Evolutionary conservation across 208 protist genomes (phyloP), one percentile per base, ranked within the genome.

Genomic region (Acanthamoeba healyi): DNA sequence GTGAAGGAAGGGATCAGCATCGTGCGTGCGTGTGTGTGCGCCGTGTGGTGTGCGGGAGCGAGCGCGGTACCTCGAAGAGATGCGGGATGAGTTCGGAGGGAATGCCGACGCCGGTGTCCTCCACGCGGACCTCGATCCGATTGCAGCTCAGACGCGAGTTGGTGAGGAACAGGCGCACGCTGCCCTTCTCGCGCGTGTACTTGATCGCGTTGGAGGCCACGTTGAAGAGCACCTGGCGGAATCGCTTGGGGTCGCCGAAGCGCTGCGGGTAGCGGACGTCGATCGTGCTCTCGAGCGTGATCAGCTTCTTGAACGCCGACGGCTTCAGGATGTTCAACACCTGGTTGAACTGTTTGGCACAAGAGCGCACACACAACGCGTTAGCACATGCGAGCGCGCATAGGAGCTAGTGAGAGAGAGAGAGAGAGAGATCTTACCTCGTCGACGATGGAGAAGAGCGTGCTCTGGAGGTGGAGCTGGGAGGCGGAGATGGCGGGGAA

Each of bases 191-290:
- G 14, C 6, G 70, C 19, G 36, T 79, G 38, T 38, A 79, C 70
- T 44, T 38, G 70, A 79, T 79, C 12, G 70, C 70, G 70, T 79
- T 79, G 70, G n/a, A 79, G 70, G 70, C 70, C 15, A 79, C 22
- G 70, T 79, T 79, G 70, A 79, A 79, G 36, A 79, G 70, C 14
- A 79, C 22, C 70, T 79, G 70, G 3, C 70, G 70, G 70, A 79
- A 79, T 1, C 70, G 32, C 70, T 79, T 79, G 70, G 70, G 70
- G 38, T 79, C 70, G 22, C 70, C 70, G 34, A 79, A 44, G 70
- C 70, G 70, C 32, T 79, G 38, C 19, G 70, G 70, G 29, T 79
- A 79, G 70, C 70, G 70, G 7, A 79, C 70, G 38, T 79, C 70
- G 38, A 79, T 79, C 36, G 0, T 26, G 34, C 10, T 79, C 38